Conservation (phyloP, 1,139 yeast genomes). For the Taiozyma sp. region DNA sequence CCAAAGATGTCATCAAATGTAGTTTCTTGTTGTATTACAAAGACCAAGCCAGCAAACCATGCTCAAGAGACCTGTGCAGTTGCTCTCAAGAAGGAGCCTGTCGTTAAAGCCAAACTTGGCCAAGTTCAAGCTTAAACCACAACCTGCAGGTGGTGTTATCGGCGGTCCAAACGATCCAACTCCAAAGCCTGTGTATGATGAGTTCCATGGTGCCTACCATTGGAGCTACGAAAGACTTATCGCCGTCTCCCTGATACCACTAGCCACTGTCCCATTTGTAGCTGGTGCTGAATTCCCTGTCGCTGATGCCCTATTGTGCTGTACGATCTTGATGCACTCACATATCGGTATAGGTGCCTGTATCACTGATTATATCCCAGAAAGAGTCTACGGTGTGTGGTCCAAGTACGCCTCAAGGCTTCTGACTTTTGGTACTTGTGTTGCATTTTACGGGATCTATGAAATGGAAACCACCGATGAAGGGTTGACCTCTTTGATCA, state of each 20-base stretch:
- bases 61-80: background rate
- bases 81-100: conserved; percentile 6
- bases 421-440: conserved; percentile 65
- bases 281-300: conserved; percentile 62
- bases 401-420: conserved; percentile 60
- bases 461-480: conserved; percentile 68
- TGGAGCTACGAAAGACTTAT: conserved; percentile 80
- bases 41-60: background rate
- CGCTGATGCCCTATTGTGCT: conserved; percentile 64
- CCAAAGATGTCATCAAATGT: background rate
- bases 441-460: conserved; percentile 77
- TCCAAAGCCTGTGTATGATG: conserved; percentile 54
- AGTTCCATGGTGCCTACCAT: conserved; percentile 79
- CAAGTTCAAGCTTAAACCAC: conserved; percentile 46
- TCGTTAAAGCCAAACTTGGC: conserved; percentile 36
- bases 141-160: conserved; percentile 62
- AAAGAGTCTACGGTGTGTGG: conserved; percentile 73
- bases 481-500: conserved; percentile 50
- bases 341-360: conserved; percentile 83
- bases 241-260: conserved; percentile 69
- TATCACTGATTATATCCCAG: conserved; percentile 85
- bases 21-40: background rate
- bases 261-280: conserved; percentile 67
- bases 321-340: conserved; percentile 64
- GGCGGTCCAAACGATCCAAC: conserved; percentile 84